Evolutionary conservation across 2,329 filamentous ascomycete species (phyloP).

Genomic region (Trichoderma simmonsii): DNA sequence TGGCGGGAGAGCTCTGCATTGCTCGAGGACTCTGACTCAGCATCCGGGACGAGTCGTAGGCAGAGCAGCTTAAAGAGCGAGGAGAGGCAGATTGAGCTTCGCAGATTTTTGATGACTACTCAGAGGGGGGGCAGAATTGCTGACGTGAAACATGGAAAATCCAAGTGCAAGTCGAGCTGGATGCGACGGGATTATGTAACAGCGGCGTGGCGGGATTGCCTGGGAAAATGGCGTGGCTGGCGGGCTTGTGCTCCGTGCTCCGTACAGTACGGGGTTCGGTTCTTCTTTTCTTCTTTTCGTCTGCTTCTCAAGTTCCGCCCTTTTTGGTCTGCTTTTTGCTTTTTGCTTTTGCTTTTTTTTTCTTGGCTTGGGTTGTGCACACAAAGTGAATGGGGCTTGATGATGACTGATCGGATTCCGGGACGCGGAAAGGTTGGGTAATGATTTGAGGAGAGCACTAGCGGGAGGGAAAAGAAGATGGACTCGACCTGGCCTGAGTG

Average conservation of each 20-base stretch:
- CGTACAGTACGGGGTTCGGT: neutral
- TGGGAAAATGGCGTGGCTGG: constrained; percentile 20
- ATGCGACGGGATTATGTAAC: constrained; percentile 22
- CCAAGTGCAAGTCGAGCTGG: constrained; percentile 1
- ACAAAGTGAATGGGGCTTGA: neutral
- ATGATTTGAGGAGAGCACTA: neutral
- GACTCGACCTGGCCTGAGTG: neutral
- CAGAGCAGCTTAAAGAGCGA: constrained; percentile 3
- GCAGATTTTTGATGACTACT: constrained; percentile 19
- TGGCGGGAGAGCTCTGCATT: constrained; percentile 22
- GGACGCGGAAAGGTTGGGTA: constrained; percentile 14
- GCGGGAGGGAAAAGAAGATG: neutral
- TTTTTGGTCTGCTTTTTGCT: neutral
- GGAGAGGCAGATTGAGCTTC: neutral
- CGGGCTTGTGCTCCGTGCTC: neutral
- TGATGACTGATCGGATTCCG: constrained; percentile 17
- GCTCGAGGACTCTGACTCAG: constrained; percentile 22
- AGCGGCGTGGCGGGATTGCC: constrained; percentile 11
- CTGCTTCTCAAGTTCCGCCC: neutral
- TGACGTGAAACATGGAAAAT: constrained; percentile 20
- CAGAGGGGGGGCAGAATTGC: constrained; percentile 9
- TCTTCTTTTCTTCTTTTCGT: neutral
- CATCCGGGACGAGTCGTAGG: constrained; percentile 7
- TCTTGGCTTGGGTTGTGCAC: neutral
- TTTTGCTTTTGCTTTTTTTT: neutral